phyloP scores from a whole-genome alignment of 1,284 basidiomycete species.

The Boletus sp. region DNA sequence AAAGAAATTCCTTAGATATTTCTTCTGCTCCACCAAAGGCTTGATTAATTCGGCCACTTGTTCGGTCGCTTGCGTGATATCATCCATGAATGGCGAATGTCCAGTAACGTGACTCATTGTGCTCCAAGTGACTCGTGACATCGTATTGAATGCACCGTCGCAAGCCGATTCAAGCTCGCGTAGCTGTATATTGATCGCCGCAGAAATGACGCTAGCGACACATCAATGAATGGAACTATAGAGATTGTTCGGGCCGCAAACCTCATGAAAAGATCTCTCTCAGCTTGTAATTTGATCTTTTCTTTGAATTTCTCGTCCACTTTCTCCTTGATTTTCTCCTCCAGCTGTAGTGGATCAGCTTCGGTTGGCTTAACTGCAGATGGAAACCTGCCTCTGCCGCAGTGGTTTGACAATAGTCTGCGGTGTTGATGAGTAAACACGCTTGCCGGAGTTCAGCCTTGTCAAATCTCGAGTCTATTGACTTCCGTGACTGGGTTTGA shows the following conservation, averaged over 20 bases:
- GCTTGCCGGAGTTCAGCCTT: slow-evolving; percentile 72
- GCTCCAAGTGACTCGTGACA: slow-evolving; percentile 77
- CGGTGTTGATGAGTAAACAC: slow-evolving; percentile 90
- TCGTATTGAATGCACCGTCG: slow-evolving; percentile 70
- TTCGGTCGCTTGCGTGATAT: slow-evolving; percentile 64
- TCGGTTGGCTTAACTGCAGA: background rate
- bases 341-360: slow-evolving; percentile 55
- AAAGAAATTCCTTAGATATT: slow-evolving; percentile 85
- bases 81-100: slow-evolving; percentile 75
- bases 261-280: slow-evolving; percentile 88
- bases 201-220: slow-evolving; percentile 68
- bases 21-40: slow-evolving; percentile 84
- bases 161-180: slow-evolving; percentile 79
- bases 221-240: slow-evolving; percentile 6
- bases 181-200: slow-evolving; percentile 73
- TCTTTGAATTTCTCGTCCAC: slow-evolving; percentile 74
- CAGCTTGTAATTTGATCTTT: slow-evolving; percentile 77
- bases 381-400: slow-evolving; percentile 64
- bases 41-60: slow-evolving; percentile 64
- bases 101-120: slow-evolving; percentile 79
- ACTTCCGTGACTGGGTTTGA: slow-evolving; percentile 51
- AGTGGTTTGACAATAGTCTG: slow-evolving; percentile 95
- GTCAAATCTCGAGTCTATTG: slow-evolving; percentile 75
- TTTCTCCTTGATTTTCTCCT: slow-evolving; percentile 86
- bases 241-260: slow-evolving; percentile 32